A percentile compares a stretch with the other conserved stretches of the same genome.
Conservation (phyloP, 192 early-diverging fungal genomes). For the Bifiguratus adelaidae region DNA sequence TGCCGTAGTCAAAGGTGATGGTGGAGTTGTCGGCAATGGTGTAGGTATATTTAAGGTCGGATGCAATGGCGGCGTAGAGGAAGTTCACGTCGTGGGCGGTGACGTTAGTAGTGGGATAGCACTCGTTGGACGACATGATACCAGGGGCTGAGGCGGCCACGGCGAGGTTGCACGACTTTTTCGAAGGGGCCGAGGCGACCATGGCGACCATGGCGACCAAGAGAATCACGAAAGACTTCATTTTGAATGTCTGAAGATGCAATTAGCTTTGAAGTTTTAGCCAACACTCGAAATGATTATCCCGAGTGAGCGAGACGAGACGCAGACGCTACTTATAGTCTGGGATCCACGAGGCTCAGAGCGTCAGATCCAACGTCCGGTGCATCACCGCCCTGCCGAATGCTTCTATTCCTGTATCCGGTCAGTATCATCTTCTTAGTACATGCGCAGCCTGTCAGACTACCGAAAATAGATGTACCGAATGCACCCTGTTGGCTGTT, state of each 20-base stretch:
- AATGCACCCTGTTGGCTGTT: neutral
- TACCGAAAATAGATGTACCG: conserved; percentile 4
- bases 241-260: conserved; percentile 2
- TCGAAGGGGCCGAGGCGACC: conserved; percentile 1
- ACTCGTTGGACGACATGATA: conserved; percentile 1
- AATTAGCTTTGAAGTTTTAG: conserved; percentile 1
- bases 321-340: conserved; percentile 1
- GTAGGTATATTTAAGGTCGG: conserved; percentile 3
- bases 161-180: neutral
- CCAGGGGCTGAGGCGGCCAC: conserved; percentile 1
- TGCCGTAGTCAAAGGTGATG: conserved; percentile 2
- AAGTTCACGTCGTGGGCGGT: conserved; percentile 3
- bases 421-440: too few relatives aligned
- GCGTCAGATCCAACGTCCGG: conserved; percentile 1
- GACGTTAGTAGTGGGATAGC: conserved; percentile 1
- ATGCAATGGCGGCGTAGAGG: conserved; percentile 2
- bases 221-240: conserved; percentile 2
- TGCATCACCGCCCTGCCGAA: neutral
- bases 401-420: conserved; percentile 2
- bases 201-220: conserved; percentile 2
- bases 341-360: conserved; percentile 1
- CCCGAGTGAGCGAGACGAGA: conserved; percentile 1
- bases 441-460: too few relatives aligned
- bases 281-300: neutral
- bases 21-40: conserved; percentile 3